A percentile compares a stretch with the other conserved stretches of the same genome.
phyloP scores from a whole-genome alignment of 768 basidiomycete species.

The Coprinellus aureogranulatus region DNA sequence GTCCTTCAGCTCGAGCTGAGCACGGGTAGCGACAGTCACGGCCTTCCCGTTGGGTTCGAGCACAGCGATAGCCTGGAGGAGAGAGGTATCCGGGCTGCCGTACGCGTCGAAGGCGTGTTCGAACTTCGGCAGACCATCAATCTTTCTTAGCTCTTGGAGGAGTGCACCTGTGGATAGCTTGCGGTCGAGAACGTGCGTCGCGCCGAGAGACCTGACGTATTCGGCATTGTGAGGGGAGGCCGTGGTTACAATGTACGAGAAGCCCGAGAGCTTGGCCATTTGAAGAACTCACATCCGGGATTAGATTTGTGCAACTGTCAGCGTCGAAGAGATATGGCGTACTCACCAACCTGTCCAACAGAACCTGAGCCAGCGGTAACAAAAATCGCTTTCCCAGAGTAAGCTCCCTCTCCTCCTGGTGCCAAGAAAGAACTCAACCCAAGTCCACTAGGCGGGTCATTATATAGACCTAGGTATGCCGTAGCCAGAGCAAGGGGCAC shows the following conservation, averaged over 20 bases:
- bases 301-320: slow-evolving; percentile 28
- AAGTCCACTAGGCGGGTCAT: slow-evolving; percentile 32
- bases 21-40: not conserved
- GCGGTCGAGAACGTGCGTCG: slow-evolving; percentile 35
- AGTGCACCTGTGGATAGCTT: slow-evolving; percentile 15
- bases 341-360: slow-evolving; percentile 25
- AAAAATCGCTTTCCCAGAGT: slow-evolving; percentile 42
- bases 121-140: slow-evolving; percentile 17
- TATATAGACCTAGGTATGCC: slow-evolving; percentile 49
- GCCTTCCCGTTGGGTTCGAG: slow-evolving; percentile 27
- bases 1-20: not conserved
- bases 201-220: slow-evolving; percentile 35
- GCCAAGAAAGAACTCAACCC: slow-evolving; percentile 40
- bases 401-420: slow-evolving; percentile 36
- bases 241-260: slow-evolving; percentile 38
- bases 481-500: slow-evolving; percentile 49
- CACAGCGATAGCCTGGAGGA: slow-evolving; percentile 3
- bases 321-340: slow-evolving; percentile 14
- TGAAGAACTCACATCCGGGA: slow-evolving; percentile 19
- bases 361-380: slow-evolving; percentile 28
- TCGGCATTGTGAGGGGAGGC: slow-evolving; percentile 27
- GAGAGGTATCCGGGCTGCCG: slow-evolving; percentile 16
- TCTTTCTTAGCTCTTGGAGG: slow-evolving; percentile 19
- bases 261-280: slow-evolving; percentile 38
- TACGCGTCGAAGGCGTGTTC: slow-evolving; percentile 25